Percentiles rank a stretch among this genome's conserved stretches.
These are phyloP conservation scores for Hyaloscypha variabilis DNA, from an alignment of 495 filamentous ascomycete genomes.

Conservation along the genomic window DNA sequence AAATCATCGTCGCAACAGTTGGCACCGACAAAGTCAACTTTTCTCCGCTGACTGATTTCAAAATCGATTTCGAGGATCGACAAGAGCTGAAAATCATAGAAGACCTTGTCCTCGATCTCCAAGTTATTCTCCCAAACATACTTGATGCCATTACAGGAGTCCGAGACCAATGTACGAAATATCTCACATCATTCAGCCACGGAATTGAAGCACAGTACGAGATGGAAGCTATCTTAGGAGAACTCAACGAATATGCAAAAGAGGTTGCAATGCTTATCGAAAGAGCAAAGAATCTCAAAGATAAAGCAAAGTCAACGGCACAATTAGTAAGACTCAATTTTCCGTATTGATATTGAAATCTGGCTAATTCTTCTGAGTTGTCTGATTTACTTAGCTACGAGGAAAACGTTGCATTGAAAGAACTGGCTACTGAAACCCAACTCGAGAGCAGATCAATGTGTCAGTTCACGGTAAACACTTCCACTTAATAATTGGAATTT, in stretches of 20 bases:
- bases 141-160: slow-evolving; percentile 12
- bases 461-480: slow-evolving; percentile 16
- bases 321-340: slow-evolving; percentile 11
- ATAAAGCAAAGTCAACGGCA: slow-evolving; percentile 21
- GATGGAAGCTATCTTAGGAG: slow-evolving; percentile 7
- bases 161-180: slow-evolving; percentile 3
- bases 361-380: slow-evolving; percentile 9
- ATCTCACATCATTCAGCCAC: not conserved
- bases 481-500: not conserved
- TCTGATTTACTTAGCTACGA: slow-evolving; percentile 28
- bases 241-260: slow-evolving; percentile 17
- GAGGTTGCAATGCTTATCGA: slow-evolving; percentile 18
- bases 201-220: not conserved
- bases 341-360: not conserved
- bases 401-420: slow-evolving; percentile 22
- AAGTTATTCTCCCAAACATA: slow-evolving; percentile 18
- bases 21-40: slow-evolving; percentile 15
- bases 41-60: slow-evolving; percentile 23
- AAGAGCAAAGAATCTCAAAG: slow-evolving; percentile 11
- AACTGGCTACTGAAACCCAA: slow-evolving; percentile 17
- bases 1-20: slow-evolving; percentile 15
- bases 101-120: slow-evolving; percentile 24
- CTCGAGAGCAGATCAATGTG: slow-evolving; percentile 18
- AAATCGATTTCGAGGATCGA: slow-evolving; percentile 27
- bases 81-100: slow-evolving; percentile 23